A percentile compares a stretch with the other conserved stretches of the same genome.
Evolutionary conservation across 345 rosid genomes (phyloP).

Genomic region (Lepidium africanum): DNA sequence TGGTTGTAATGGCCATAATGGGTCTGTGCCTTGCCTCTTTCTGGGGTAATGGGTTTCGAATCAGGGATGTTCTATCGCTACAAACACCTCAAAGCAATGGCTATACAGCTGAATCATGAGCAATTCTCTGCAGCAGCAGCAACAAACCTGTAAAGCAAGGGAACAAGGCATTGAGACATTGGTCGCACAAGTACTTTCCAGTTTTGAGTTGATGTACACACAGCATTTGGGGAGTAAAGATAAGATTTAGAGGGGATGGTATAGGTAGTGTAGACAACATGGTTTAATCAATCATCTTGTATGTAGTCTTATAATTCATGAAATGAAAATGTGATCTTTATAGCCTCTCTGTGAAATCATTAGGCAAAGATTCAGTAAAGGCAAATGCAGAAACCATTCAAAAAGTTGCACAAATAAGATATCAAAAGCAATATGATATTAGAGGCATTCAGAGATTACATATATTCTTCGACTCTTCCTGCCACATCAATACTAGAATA

Average conservation of each 20-base stretch:
- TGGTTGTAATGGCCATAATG: slow-evolving; percentile 95
- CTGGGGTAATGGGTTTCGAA: slow-evolving; percentile 74
- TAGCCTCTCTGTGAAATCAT: neutral
- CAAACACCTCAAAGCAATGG: slow-evolving; percentile 29
- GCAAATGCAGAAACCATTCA: neutral
- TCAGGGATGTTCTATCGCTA: slow-evolving; percentile 45
- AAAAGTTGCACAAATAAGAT: neutral
- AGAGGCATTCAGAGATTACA: neutral
- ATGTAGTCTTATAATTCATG: slow-evolving; percentile 12
- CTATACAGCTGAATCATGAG: slow-evolving; percentile 32
- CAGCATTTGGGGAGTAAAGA: slow-evolving; percentile 8
- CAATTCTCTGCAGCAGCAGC: neutral
- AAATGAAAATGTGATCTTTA: neutral
- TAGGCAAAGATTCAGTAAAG: neutral
- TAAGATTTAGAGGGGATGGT: slow-evolving; percentile 20
- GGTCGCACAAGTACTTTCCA: neutral
- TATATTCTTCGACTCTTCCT: neutral
- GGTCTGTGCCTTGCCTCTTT: slow-evolving; percentile 89
- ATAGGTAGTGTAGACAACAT: slow-evolving; percentile 17
- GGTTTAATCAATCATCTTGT: slow-evolving; percentile 13
- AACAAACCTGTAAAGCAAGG: slow-evolving; percentile 1
- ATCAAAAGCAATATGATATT: neutral
- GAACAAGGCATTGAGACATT: neutral
- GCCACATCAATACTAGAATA: neutral
- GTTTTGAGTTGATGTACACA: neutral